Base-by-base conservation (phyloP, 768 basidiomycete genomes). In the Trametes meyenii region DNA sequence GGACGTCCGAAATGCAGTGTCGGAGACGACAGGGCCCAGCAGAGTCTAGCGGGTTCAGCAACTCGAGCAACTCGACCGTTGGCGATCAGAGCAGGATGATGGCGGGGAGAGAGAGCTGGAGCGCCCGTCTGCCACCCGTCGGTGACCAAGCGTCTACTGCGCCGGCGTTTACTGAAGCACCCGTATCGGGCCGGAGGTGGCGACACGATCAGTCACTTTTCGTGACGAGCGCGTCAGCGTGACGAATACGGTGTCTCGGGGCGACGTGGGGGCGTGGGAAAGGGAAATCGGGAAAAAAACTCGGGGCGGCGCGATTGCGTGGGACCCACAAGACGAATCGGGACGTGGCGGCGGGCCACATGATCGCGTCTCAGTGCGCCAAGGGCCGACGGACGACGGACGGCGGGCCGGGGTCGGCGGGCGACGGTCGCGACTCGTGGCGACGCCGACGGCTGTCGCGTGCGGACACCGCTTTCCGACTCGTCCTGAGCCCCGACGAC, bases 81-180 rank as follows among this genome's bases (percentile, higher is more conserved):
- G 51, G 55, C 45, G 52, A 62, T 62, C 61, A 53, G 61, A 62
- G 35, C 61, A 49, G 45, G 62, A 51, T 60, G 62, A 60, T 60
- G 62, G 48, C 53, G 56, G 45, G 40, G 53, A 48, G 42, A 53
- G 56, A 62, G 51, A 13, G 46, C 44, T n/a, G 55, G n/a, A 46
- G 50, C 61, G 55, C 61, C 50, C 26, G 52, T 14, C n/a, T 13
- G 17, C 4, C 45, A 33, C 29, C n/a, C 44, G 16, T 45, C 44
- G 44, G 29, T 45, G 33, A 39, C 26, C 40, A 57, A 53, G 55
- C 61, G 61, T 54, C 13, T 44, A 36, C 16, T 23, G 23, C 46
- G n/a, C 48, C 60, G 53, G 55, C 55, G 55, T 57, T 48, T 57
- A 50, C 21, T 29, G 46, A 29, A 52, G 35, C 38, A 8, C 38